Evolutionary conservation across 805 yeast genomes (phyloP).

Genomic region (Starmerella cellae): DNA sequence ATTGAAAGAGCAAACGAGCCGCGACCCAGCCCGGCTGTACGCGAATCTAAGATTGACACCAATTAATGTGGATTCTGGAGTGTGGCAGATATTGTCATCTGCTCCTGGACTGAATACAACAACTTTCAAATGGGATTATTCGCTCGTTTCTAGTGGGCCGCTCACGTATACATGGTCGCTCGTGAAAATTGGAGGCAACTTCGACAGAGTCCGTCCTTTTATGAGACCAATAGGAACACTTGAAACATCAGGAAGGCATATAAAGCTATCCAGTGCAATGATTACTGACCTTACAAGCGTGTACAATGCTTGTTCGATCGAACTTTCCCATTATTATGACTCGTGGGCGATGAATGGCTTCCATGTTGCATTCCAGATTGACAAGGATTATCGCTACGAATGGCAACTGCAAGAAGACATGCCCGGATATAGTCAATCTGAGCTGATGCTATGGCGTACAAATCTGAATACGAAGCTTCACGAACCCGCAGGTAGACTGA

Average conservation of each 20-base stretch:
- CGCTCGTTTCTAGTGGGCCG: slow-evolving; percentile 21
- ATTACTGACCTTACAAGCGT: slow-evolving; percentile 18
- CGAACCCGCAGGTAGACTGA: slow-evolving; percentile 17
- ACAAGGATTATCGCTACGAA: slow-evolving; percentile 16
- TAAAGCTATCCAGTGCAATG: slow-evolving; percentile 11
- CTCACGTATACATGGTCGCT: slow-evolving; percentile 23
- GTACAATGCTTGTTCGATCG: slow-evolving; percentile 4
- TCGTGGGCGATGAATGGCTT: slow-evolving; percentile 9
- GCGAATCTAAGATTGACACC: slow-evolving; percentile 18
- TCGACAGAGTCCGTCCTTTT: neutral
- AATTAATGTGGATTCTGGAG: slow-evolving; percentile 10
- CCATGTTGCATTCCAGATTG: slow-evolving; percentile 16
- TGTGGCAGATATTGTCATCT: slow-evolving; percentile 18
- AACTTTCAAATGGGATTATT: slow-evolving; percentile 12
- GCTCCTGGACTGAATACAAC: slow-evolving; percentile 7
- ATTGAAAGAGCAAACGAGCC: neutral
- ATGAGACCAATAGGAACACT: slow-evolving; percentile 21
- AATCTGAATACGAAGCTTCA: slow-evolving; percentile 1
- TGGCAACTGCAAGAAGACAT: slow-evolving; percentile 18
- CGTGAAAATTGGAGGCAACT: slow-evolving; percentile 9
- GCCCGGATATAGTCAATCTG: slow-evolving; percentile 2
- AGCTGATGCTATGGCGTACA: slow-evolving; percentile 19
- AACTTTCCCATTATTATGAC: slow-evolving; percentile 10
- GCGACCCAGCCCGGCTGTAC: slow-evolving; percentile 9
- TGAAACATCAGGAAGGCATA: slow-evolving; percentile 15